These are phyloP conservation scores for Starmerella davenportii DNA, from an alignment of 805 yeast genomes.

Conservation along the genomic window DNA sequence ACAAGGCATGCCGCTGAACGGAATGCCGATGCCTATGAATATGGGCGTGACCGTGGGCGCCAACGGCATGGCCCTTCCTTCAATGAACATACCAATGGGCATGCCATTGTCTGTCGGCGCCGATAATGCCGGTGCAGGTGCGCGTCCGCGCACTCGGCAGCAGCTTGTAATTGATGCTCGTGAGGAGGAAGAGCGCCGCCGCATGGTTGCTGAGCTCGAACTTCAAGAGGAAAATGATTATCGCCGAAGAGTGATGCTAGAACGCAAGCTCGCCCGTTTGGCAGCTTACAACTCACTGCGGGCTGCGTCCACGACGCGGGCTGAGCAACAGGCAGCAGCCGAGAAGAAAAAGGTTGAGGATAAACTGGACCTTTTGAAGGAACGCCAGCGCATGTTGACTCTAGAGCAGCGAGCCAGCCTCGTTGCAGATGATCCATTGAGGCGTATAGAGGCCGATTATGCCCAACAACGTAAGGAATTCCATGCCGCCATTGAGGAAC, in stretches of 20 bases:
- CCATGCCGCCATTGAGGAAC: constrained; percentile 4
- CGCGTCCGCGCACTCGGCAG: not conserved
- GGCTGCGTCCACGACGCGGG: not conserved
- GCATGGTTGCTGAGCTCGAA: not conserved
- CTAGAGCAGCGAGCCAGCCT: not conserved
- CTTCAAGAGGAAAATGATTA: not conserved
- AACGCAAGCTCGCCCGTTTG: not conserved
- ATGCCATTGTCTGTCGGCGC: not conserved
- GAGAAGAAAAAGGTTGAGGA: not conserved
- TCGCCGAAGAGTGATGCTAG: not conserved
- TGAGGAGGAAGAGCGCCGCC: not conserved
- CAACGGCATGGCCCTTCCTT: not conserved
- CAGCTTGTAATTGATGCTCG: not conserved
- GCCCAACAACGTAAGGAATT: constrained; percentile 6
- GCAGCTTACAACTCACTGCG: not conserved
- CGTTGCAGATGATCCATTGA: not conserved
- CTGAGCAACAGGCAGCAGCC: not conserved
- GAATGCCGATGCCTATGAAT: not conserved
- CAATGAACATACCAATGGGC: not conserved
- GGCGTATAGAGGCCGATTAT: constrained; percentile 5
- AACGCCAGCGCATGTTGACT: not conserved
- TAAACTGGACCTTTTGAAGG: not conserved
- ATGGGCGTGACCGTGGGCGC: not conserved
- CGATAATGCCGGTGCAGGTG: not conserved
- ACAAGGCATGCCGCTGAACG: not conserved